Evolutionary conservation across 2,329 filamentous ascomycete genomes (phyloP).

Genomic region (Rhinocladiella similis): DNA sequence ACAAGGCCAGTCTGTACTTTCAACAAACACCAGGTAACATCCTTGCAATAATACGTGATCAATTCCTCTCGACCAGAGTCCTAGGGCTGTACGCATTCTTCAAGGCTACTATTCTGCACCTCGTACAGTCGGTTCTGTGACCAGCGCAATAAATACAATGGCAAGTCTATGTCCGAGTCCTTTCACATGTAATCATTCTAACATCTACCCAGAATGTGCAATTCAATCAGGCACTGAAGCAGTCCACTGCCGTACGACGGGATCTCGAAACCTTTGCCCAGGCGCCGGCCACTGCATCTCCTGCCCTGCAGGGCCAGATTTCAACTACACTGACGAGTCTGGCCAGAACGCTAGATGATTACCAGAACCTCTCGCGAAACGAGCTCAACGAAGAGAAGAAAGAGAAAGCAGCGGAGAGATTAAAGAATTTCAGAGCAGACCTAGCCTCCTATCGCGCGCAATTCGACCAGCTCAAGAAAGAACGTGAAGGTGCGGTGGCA

Average conservation of each 20-base stretch:
- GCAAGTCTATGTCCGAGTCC: conserved; percentile 1
- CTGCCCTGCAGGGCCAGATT: conserved; percentile 69
- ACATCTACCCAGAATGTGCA: conserved; percentile 64
- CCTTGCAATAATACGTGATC: background rate
- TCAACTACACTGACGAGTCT: conserved; percentile 80
- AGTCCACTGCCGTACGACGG: conserved; percentile 75
- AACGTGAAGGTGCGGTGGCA: conserved; percentile 70
- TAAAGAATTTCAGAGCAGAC: conserved; percentile 82
- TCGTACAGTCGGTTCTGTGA: too few species aligned
- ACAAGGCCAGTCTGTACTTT: conserved; percentile 23
- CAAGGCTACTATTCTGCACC: too few species aligned
- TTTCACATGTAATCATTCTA: background rate
- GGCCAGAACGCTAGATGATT: conserved; percentile 88
- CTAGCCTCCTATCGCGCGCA: conserved; percentile 75
- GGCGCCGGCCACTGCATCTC: conserved; percentile 56
- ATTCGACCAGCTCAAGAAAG: conserved; percentile 74
- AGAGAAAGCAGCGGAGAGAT: conserved; percentile 81
- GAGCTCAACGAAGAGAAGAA: conserved; percentile 91
- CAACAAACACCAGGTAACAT: background rate
- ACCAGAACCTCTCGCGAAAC: conserved; percentile 78
- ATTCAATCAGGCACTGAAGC: conserved; percentile 83
- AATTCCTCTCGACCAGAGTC: too few species aligned
- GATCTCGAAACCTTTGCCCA: conserved; percentile 72
- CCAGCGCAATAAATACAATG: conserved; percentile 14
- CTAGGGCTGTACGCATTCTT: too few species aligned